A percentile compares a stretch with the other conserved stretches of the same genome.
Conservation (phyloP, 2,329 filamentous ascomycete genomes). For the Botryotinia calthae region DNA sequence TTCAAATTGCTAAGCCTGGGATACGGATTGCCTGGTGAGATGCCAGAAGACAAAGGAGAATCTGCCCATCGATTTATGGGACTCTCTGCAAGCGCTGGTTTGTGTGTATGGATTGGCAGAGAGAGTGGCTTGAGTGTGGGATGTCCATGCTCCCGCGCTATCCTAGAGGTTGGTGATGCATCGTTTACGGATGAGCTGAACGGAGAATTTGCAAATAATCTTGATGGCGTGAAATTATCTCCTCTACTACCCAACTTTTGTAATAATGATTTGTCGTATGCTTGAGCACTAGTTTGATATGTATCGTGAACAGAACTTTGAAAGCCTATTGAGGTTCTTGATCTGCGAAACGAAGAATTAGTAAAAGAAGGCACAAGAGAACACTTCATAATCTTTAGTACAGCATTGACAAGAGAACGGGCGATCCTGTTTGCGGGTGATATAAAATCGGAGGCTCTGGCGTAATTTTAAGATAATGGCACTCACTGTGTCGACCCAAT, state of each 20-base stretch:
- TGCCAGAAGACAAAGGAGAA: slow-evolving; percentile 33
- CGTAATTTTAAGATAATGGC: slow-evolving; percentile 9
- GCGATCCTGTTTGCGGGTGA: neutral
- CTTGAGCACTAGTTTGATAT: slow-evolving; percentile 39
- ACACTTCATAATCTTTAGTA: neutral
- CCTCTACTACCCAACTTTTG: slow-evolving; percentile 39
- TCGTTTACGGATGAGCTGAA: slow-evolving; percentile 39
- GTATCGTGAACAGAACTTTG: slow-evolving; percentile 40
- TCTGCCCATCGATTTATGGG: slow-evolving; percentile 38
- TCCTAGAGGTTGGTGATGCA: slow-evolving; percentile 38
- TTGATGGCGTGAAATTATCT: slow-evolving; percentile 39
- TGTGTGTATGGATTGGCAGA: slow-evolving; percentile 36
- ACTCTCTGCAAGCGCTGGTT: slow-evolving; percentile 35
- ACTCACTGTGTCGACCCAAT: slow-evolving; percentile 38
- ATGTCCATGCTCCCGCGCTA: slow-evolving; percentile 35
- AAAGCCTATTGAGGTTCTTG: slow-evolving; percentile 33
- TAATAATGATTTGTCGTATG: slow-evolving; percentile 41
- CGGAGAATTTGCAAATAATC: slow-evolving; percentile 30
- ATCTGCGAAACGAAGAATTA: slow-evolving; percentile 27
- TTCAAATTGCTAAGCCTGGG: slow-evolving; percentile 28
- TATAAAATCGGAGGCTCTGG: neutral
- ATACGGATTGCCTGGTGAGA: slow-evolving; percentile 34
- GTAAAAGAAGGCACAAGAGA: slow-evolving; percentile 4
- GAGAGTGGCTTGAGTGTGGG: slow-evolving; percentile 39
- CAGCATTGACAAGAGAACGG: slow-evolving; percentile 10